Evolutionary conservation across 192 early-diverging fungal species (phyloP), one percentile per base, ranked within the genome.

Genomic region (Helicostylum pulchrum): DNA sequence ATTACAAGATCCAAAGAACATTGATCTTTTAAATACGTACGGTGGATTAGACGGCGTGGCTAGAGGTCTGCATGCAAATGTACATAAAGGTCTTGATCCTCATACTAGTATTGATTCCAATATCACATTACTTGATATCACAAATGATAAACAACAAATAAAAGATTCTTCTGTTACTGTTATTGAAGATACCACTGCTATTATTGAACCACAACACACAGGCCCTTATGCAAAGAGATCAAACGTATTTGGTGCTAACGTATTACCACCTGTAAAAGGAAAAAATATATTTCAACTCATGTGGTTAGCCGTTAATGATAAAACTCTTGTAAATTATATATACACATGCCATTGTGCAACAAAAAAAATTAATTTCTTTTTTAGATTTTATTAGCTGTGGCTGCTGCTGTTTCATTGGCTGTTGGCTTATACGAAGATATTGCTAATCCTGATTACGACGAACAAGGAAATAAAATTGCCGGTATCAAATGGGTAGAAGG

Each of bases 401-500:
- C 92, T 11, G 92, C 92, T 3, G 69, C 89, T 46, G 75, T 93
- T 26, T 92, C 92, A 11, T 81, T 94, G 31, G 89, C 65, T 39
- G 77, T 94, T 42, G 92, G 92, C 0, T 76, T 94, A 23, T 93
- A 90, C 68, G 88, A 94, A 65, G 92, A 93, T 68, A 83, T 92
- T 49, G 73, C 71, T 19, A 34, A 62, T 51, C 73, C 78, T 44
- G 69, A 83, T 43, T 64, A 55, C 31, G 71, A 82, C 77, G 21
- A 51, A 52, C 6, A 45, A 55, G 31, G 70, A 47, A 51, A 75
- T 45, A 26, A 47, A 69, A 53, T 65, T 7, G 74, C 85, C 19
- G 82, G 85, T 64, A 81, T 90, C 31, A 81, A 88, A 49, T 94
- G 92, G 92, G 88, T 94, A 19, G 92, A 92, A 63, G 92, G 92